phyloP scores from a whole-genome alignment of 768 basidiomycete species.

The Galerina marginata region DNA sequence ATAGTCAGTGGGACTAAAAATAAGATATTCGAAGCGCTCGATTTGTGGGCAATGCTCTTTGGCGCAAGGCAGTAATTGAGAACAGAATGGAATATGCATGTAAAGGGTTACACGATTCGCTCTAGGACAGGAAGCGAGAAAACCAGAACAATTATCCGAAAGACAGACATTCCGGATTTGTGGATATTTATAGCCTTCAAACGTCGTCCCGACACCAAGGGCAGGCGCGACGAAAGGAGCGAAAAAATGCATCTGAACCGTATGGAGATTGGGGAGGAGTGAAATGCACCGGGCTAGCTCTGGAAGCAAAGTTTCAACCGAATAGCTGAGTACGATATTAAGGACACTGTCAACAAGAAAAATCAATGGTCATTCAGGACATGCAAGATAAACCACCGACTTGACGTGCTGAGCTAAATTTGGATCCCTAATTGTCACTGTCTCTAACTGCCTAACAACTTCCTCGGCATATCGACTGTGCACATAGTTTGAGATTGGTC shows the following conservation, averaged over 20 bases:
- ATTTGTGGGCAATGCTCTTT: too few relatives aligned
- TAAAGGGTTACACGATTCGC: neutral
- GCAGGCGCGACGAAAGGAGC: neutral
- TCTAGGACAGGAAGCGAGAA: neutral
- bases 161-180: neutral
- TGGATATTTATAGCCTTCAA: neutral
- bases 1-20: too few relatives aligned
- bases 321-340: neutral
- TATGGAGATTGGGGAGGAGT: constrained; percentile 27
- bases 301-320: neutral
- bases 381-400: neutral
- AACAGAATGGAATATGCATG: too few relatives aligned
- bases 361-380: neutral
- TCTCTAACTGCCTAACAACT: constrained; percentile 25
- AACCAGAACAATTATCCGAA: neutral
- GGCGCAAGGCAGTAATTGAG: too few relatives aligned
- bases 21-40: too few relatives aligned
- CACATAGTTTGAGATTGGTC: constrained; percentile 15
- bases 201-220: neutral
- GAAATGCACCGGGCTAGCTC: constrained; percentile 11
- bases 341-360: neutral
- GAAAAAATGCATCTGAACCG: constrained; percentile 18
- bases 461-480: constrained; percentile 6
- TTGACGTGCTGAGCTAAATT: constrained; percentile 22
- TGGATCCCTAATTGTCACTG: constrained; percentile 27